Conservation (phyloP, 768 basidiomycete species). For the Candolleomyces aberdarensis region DNA sequence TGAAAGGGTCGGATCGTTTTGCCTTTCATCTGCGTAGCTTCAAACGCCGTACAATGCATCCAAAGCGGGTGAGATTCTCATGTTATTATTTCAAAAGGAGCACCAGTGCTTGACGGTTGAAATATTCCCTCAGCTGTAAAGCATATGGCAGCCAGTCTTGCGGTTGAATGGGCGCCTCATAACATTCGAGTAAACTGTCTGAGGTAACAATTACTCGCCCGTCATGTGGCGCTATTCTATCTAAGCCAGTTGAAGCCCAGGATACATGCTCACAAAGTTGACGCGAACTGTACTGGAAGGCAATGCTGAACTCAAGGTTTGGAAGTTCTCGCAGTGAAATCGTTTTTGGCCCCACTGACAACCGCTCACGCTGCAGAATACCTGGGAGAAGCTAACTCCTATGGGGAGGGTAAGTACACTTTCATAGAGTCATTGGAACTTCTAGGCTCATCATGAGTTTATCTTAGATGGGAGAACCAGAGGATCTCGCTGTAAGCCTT, state of each 20-base stretch:
- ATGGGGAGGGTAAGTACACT: conserved; percentile 68
- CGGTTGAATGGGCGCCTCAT: conserved; percentile 94
- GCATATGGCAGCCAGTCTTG: conserved; percentile 90
- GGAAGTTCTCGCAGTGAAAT: not conserved
- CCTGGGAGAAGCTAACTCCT: conserved; percentile 82
- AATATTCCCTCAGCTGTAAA: conserved; percentile 61
- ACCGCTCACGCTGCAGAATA: conserved; percentile 46
- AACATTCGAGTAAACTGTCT: conserved; percentile 83
- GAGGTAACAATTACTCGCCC: conserved; percentile 41
- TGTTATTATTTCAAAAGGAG: not conserved
- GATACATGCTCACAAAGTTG: conserved; percentile 92
- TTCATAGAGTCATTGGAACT: not conserved
- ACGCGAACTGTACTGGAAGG: conserved; percentile 79
- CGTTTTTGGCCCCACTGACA: not conserved
- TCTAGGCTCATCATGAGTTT: conserved; percentile 1
- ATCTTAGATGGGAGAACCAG: conserved; percentile 82
- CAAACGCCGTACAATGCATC: conserved; percentile 97
- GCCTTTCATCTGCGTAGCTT: conserved; percentile 36
- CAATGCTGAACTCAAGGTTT: conserved; percentile 72
- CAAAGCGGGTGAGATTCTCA: conserved; percentile 64
- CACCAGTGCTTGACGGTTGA: not conserved
- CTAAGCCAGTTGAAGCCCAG: conserved; percentile 52
- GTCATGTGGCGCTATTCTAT: no score
- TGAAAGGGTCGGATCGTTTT: not conserved
- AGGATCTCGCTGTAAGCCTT: conserved; percentile 73